Base-by-base conservation (phyloP, 257 asterid genomes). In the Salvia miltiorrhiza region DNA sequence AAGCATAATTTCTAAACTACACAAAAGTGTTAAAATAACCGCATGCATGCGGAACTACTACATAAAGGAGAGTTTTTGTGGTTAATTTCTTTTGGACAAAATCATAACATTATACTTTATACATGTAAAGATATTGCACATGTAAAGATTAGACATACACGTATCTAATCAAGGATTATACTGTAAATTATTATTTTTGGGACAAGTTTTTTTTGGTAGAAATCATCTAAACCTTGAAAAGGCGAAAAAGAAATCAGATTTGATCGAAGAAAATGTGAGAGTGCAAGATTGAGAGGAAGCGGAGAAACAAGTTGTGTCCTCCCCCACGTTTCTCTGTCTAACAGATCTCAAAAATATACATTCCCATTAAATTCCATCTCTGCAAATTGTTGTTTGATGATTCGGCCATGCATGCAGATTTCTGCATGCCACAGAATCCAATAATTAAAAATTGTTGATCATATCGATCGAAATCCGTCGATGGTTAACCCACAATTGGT, bases 401-500 rank as follows among this genome's bases (percentile, higher is more conserved):
- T 43, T 40, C 8, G 21, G 5, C 30, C 23, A 30, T 23, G 39
- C 47, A 14, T 17, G 37, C 32, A 7, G 1, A 28, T 3, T 7
- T 32, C 32, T 50, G 43, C 68, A 4, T 71, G 52, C 28, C 39
- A 9, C 7, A 60, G 43, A 35, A 16, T 61, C 44, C 9, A 9
- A 21, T n/a, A n/a, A n/a, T n/a, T n/a, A n/a, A n/a, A n/a, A n/a
- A n/a, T n/a, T n/a, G n/a, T n/a, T n/a, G n/a, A n/a, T n/a, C n/a
- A n/a, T n/a, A 20, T 20, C 6, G 6, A 8, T 6, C 12, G 14
- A 28, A 13, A 9, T 33, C 13, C 53, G 75, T 84, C 80, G 67
- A 88, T 88, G 95, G 78, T 73, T 44, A 83, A 80, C 67, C 62
- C 80, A 44, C 85, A 80, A 23, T 79, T 84, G 48, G 76, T 86